phyloP scores from a whole-genome alignment of 1,284 basidiomycete genomes.

The Takashimella tepidaria region DNA sequence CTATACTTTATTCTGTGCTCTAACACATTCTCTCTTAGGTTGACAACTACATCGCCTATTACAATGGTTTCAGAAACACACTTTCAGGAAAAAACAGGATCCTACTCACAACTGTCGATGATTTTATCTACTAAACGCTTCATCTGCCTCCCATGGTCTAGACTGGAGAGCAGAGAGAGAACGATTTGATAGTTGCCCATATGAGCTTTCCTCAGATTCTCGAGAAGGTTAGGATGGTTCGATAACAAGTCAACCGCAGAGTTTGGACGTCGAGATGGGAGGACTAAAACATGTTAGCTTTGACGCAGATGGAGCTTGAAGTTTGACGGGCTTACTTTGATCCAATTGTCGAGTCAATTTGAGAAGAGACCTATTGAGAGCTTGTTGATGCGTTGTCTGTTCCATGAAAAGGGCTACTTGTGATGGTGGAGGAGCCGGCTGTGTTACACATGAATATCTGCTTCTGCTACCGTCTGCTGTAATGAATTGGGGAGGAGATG shows the following conservation, averaged over 20 bases:
- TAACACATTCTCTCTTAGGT: conserved; percentile 83
- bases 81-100: not conserved
- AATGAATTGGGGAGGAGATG: too few species aligned
- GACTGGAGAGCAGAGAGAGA: conserved; percentile 77
- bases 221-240: conserved; percentile 69
- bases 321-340: conserved; percentile 29
- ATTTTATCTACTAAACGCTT: conserved; percentile 84
- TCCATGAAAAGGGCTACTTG: conserved; percentile 48
- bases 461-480: not conserved
- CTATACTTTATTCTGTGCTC: conserved; percentile 78
- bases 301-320: not conserved
- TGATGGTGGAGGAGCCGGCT: conserved; percentile 22
- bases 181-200: conserved; percentile 87
- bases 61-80: not conserved
- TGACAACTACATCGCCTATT: conserved; percentile 75
- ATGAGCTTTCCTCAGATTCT: conserved; percentile 77
- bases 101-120: conserved; percentile 74
- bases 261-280: conserved; percentile 49
- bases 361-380: conserved; percentile 72
- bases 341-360: conserved; percentile 80
- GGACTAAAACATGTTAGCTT: conserved; percentile 20
- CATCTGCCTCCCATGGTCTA: conserved; percentile 73
- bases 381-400: conserved; percentile 76
- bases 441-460: conserved; percentile 1
- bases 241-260: conserved; percentile 79